Conservation (phyloP, 768 basidiomycete species). For the Phlebiopsis gigantea region DNA sequence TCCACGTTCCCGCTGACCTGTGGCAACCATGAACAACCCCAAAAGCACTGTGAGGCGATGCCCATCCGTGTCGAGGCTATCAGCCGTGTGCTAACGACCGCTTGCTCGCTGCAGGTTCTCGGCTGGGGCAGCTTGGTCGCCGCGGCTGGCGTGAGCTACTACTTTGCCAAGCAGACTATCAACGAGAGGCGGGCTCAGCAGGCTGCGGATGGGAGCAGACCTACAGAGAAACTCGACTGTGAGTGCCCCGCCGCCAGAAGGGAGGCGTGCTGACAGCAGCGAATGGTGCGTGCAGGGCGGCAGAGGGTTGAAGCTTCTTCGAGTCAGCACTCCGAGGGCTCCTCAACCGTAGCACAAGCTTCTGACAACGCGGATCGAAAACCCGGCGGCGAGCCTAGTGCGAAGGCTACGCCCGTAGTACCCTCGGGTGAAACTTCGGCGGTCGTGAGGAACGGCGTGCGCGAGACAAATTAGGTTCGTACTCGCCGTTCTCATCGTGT, state of each 20-base stretch:
- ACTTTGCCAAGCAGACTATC: conserved; percentile 32
- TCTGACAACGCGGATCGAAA: no score
- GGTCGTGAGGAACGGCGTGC: no score
- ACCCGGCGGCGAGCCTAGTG: no score
- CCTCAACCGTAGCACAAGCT: no score
- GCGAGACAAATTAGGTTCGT: no score
- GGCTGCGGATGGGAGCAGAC: conserved; percentile 25
- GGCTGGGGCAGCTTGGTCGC: conserved; percentile 31
- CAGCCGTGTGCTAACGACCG: no score
- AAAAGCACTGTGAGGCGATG: conserved; percentile 7
- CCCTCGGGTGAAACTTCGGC: no score
- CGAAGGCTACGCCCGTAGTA: no score
- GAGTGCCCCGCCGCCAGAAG: conserved; percentile 1
- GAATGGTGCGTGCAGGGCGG: no score
- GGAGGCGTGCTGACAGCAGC: not conserved
- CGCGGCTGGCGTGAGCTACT: conserved; percentile 33
- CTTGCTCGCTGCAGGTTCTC: conserved; percentile 18
- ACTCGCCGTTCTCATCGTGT: no score
- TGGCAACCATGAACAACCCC: conserved; percentile 11
- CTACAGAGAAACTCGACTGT: conserved; percentile 31
- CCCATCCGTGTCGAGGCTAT: no score
- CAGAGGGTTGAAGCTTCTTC: not conserved
- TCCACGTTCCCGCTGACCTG: not conserved
- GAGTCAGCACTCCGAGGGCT: no score
- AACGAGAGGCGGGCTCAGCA: conserved; percentile 30